Conservation (phyloP, 768 basidiomycete species). For the Dacryopinax primogenitus region DNA sequence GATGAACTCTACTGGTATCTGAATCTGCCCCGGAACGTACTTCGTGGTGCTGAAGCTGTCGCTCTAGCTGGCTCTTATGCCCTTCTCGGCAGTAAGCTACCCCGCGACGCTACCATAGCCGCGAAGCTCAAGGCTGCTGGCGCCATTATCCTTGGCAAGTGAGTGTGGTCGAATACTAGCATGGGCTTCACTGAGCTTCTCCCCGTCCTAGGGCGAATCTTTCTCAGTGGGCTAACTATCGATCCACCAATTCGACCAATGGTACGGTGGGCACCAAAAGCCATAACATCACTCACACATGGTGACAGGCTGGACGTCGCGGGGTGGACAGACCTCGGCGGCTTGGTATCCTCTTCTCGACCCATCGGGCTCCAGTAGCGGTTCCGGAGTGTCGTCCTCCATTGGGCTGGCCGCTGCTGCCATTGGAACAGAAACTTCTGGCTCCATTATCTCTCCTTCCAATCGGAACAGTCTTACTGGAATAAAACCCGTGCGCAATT, state of each 20-base stretch:
- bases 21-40: background rate
- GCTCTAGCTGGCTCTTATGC: background rate
- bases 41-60: background rate
- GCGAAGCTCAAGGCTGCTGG: constrained; percentile 13
- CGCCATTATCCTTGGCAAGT: constrained; percentile 24
- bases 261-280: background rate
- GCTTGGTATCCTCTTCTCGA: constrained; percentile 41
- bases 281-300: constrained; percentile 16
- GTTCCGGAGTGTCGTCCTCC: constrained; percentile 41
- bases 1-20: background rate
- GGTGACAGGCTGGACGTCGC: constrained; percentile 45
- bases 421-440: constrained; percentile 35
- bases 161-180: background rate
- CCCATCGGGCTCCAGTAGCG: constrained; percentile 47
- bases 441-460: constrained; percentile 43
- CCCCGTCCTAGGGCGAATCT: constrained; percentile 35
- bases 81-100: background rate
- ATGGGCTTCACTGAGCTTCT: background rate
- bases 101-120: background rate
- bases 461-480: constrained; percentile 44
- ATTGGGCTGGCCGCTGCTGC: constrained; percentile 36
- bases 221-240: constrained; percentile 41
- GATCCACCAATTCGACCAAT: constrained; percentile 23
- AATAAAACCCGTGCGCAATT: constrained; percentile 49
- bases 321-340: constrained; percentile 39